Percentiles rank a stretch among this genome's conserved stretches.
phyloP scores from a whole-genome alignment of 352 stramenopile genomes.

The Pythium folliculosum region DNA sequence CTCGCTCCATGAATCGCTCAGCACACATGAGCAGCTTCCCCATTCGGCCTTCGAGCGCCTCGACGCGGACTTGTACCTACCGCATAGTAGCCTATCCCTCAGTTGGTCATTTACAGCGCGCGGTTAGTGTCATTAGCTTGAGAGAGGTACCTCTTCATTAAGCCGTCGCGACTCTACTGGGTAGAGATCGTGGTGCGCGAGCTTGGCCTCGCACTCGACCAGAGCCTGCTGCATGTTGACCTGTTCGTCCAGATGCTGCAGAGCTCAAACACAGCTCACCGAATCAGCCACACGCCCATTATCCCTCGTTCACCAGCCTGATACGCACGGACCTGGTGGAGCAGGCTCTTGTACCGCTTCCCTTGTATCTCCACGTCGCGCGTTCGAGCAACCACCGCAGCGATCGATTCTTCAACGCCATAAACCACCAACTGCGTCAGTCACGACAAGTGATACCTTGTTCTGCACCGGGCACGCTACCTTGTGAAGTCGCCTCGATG shows the following conservation, averaged over 20 bases:
- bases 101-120: neutral
- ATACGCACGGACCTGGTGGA: constrained; percentile 39
- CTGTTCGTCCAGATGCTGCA: constrained; percentile 39
- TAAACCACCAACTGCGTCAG: neutral
- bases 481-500: constrained; percentile 44
- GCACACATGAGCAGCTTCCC: constrained; percentile 38
- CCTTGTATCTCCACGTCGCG: constrained; percentile 44
- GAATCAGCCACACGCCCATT: neutral
- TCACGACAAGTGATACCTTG: neutral
- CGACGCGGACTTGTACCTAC: constrained; percentile 21
- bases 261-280: constrained; percentile 2
- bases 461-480: constrained; percentile 17
- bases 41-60: constrained; percentile 41
- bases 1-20: constrained; percentile 37
- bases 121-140: neutral
- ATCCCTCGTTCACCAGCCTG: neutral
- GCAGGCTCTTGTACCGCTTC: constrained; percentile 44
- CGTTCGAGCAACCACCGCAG: constrained; percentile 38
- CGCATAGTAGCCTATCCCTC: neutral
- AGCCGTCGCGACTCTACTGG: constrained; percentile 31
- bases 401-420: constrained; percentile 36
- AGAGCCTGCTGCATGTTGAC: constrained; percentile 31
- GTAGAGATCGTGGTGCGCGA: constrained; percentile 26
- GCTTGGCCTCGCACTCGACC: constrained; percentile 18
- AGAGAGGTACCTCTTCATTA: constrained; percentile 34